These are phyloP conservation scores for Diplosphaera chodatii DNA, from an alignment of 139 green algal species.

Conservation along the genomic window DNA sequence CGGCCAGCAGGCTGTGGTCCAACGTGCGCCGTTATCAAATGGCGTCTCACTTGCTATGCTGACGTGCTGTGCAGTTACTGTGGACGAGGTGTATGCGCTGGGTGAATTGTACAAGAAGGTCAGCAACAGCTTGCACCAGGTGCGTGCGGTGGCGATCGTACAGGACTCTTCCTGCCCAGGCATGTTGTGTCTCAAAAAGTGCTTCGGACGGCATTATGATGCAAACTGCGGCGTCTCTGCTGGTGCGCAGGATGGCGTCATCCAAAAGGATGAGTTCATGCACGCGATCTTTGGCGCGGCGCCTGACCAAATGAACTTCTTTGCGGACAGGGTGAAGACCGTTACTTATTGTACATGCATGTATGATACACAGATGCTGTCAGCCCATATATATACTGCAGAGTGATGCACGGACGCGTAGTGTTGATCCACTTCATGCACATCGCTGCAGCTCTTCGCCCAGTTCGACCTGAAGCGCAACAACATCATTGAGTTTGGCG, in stretches of 20 bases:
- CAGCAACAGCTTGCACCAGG: slow-evolving; percentile 46
- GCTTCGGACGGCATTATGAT: not conserved
- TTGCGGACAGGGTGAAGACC: slow-evolving; percentile 45
- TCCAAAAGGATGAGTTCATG: slow-evolving; percentile 71
- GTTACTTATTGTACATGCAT: too few species aligned
- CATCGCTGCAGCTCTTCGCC: slow-evolving; percentile 43
- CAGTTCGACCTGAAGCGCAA: slow-evolving; percentile 67
- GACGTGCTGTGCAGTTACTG: slow-evolving; percentile 26
- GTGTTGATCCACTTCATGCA: too few species aligned
- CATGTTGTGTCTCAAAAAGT: too few species aligned
- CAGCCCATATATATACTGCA: too few species aligned
- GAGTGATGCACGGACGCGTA: too few species aligned
- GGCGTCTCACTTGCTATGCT: not conserved
- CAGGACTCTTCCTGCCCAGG: too few species aligned
- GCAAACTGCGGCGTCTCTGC: not conserved
- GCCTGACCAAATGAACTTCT: slow-evolving; percentile 47
- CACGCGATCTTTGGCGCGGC: slow-evolving; percentile 53
- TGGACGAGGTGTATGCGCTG: slow-evolving; percentile 47
- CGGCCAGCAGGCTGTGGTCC: too few species aligned
- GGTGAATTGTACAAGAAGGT: slow-evolving; percentile 43
- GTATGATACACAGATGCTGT: too few species aligned
- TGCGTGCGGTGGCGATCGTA: too few species aligned
- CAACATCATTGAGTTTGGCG: slow-evolving; percentile 66
- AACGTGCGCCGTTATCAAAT: too few species aligned
- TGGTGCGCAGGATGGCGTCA: slow-evolving; percentile 44